phyloP scores from a whole-genome alignment of 139 green algal species.

The Tetratostichococcus sp. region DNA sequence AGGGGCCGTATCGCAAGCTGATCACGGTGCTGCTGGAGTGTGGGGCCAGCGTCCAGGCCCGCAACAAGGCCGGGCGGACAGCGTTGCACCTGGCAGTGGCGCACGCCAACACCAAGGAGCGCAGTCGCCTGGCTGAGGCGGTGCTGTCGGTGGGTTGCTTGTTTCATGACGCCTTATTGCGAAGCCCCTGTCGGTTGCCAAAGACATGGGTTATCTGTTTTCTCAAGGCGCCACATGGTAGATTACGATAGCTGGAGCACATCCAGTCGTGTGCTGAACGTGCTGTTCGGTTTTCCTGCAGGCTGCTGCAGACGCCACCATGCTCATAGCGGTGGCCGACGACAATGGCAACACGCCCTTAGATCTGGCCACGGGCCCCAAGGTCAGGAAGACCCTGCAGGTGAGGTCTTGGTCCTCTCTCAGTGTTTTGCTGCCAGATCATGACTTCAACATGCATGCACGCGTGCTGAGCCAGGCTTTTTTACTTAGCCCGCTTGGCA shows the following conservation, averaged over 20 bases:
- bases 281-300: background rate
- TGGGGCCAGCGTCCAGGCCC: background rate
- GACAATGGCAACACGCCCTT: background rate
- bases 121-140: background rate
- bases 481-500: no score
- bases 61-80: slow-evolving; percentile 15
- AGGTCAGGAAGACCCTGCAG: no score
- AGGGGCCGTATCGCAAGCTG: background rate
- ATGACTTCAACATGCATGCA: no score
- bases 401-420: no score
- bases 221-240: no score
- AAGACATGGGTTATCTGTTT: no score
- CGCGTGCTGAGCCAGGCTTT: no score
- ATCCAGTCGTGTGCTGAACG: no score
- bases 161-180: background rate
- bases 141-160: background rate
- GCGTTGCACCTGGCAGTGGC: slow-evolving; percentile 16
- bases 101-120: background rate
- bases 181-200: background rate
- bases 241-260: no score
- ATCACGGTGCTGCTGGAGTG: slow-evolving; percentile 17
- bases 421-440: no score
- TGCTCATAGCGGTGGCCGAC: background rate
- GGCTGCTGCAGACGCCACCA: background rate
- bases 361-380: no score